phyloP scores from a whole-genome alignment of 2,329 filamentous ascomycete genomes.

The Botrytis hyacinthi region DNA sequence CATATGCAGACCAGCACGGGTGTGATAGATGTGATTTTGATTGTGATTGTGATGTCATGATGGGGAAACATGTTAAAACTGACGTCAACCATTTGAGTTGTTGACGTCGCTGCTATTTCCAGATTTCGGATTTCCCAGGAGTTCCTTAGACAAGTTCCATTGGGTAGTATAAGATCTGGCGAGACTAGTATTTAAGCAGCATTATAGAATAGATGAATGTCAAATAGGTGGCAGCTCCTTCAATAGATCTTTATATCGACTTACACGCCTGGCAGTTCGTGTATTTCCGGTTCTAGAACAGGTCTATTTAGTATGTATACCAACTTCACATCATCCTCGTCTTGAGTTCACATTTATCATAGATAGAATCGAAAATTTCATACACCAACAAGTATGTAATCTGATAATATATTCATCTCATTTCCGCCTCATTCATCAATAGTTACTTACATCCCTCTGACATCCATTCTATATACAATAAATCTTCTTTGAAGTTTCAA shows the following conservation, averaged over 20 bases:
- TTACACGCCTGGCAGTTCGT: background rate
- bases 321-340: background rate
- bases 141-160: background rate
- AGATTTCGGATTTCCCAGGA: background rate
- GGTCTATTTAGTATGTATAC: background rate
- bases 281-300: background rate
- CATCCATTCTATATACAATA: conserved; percentile 10
- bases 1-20: background rate
- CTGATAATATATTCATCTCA: background rate
- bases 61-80: conserved; percentile 8
- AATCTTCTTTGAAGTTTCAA: too few relatives aligned
- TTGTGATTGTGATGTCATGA: conserved; percentile 4
- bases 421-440: background rate
- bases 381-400: background rate
- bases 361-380: background rate
- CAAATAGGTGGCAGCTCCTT: background rate
- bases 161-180: background rate
- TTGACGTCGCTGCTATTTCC: background rate
- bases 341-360: background rate
- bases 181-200: background rate
- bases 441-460: background rate
- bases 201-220: background rate
- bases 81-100: background rate
- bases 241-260: background rate
- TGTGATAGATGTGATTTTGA: background rate